A percentile compares a stretch with the other conserved stretches of the same genome.
phyloP scores from a whole-genome alignment of 176 grass and related monocot species.

The sorghum (Sorghum bicolor) region Sorghum_bicolor_NCBIv3 NC_012870.2:19038001-19038500 shows the following conservation, averaged over 20 bases:
- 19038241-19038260: neutral
- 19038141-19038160: neutral
- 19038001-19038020: constrained; percentile 6
- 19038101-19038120: neutral
- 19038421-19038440: constrained; percentile 70
- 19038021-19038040: neutral
- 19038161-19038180: neutral
- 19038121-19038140: constrained; percentile 1
- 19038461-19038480: neutral
- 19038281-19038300: constrained; percentile 76
- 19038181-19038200: neutral
- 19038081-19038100: neutral
- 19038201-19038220: neutral
- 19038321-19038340: constrained; percentile 94
- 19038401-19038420: constrained; percentile 58
- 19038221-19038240: neutral
- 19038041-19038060: neutral
- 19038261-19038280: constrained; percentile 15
- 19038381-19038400: constrained; percentile 96
- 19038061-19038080: neutral
- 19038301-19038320: constrained; percentile 97
- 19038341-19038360: constrained; percentile 89
- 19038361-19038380: constrained; percentile 99
- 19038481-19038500: neutral
- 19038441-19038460: constrained; percentile 30